Percentiles rank a stretch among this genome's conserved stretches.
Evolutionary conservation across 495 filamentous ascomycete genomes (phyloP).

Genomic region (Xylaria flabelliformis): DNA sequence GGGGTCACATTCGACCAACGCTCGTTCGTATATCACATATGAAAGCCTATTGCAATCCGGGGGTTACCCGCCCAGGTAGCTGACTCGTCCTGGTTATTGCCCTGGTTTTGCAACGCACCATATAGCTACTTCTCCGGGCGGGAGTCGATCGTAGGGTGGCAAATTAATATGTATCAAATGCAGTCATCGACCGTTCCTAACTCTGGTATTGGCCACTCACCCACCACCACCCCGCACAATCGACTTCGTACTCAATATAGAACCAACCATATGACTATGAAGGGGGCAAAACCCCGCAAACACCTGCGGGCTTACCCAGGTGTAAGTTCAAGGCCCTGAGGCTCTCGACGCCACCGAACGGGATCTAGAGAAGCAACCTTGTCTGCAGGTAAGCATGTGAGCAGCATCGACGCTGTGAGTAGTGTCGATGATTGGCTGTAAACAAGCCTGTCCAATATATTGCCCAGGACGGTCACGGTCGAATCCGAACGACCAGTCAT

Average conservation of each 20-base stretch:
- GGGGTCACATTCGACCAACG: neutral
- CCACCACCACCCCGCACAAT: slow-evolving; percentile 19
- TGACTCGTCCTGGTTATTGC: slow-evolving; percentile 15
- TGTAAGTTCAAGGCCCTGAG: slow-evolving; percentile 20
- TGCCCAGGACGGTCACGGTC: neutral
- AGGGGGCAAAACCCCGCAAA: slow-evolving; percentile 18
- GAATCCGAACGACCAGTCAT: neutral
- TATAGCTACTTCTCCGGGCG: neutral
- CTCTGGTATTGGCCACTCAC: slow-evolving; percentile 21
- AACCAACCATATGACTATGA: slow-evolving; percentile 4
- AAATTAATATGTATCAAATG: slow-evolving; percentile 21
- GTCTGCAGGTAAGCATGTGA: slow-evolving; percentile 19
- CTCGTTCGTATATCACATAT: slow-evolving; percentile 19
- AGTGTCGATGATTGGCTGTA: slow-evolving; percentile 3
- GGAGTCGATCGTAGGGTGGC: slow-evolving; percentile 22
- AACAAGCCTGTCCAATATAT: neutral
- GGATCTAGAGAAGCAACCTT: neutral
- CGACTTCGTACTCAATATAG: slow-evolving; percentile 14
- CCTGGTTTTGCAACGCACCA: slow-evolving; percentile 21
- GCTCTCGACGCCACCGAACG: slow-evolving; percentile 18
- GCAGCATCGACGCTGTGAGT: neutral
- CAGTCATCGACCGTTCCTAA: slow-evolving; percentile 6
- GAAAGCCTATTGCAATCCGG: slow-evolving; percentile 1
- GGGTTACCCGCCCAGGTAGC: neutral
- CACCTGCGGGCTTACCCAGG: slow-evolving; percentile 5